Percentiles rank a stretch among this genome's conserved stretches.
These are phyloP conservation scores for Liquidambar formosana DNA, from an alignment of 164 flowering plant genomes.

Conservation along the genomic window DNA sequence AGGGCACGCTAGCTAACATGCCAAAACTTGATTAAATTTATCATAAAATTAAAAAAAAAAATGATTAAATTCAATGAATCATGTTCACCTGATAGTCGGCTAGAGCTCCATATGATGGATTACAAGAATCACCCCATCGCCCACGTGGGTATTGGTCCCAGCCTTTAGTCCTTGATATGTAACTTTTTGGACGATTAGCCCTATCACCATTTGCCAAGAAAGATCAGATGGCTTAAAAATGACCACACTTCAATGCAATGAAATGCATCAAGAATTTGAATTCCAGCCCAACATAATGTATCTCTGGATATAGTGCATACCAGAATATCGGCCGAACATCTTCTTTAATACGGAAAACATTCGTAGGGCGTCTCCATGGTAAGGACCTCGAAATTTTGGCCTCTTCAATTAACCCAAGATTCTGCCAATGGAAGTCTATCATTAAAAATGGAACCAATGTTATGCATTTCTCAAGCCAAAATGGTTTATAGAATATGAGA, in stretches of 20 bases:
- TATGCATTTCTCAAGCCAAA: constrained; percentile 5
- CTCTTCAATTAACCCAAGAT: constrained; percentile 92
- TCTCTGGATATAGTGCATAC: constrained; percentile 36
- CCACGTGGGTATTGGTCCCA: constrained; percentile 97
- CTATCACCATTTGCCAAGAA: constrained; percentile 35
- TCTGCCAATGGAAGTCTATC: constrained; percentile 43
- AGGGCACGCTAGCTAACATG: no score
- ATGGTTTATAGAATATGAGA: constrained; percentile 2
- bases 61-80: not conserved
- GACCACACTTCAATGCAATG: not conserved
- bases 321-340: constrained; percentile 97
- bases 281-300: not conserved
- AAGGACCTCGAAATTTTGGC: constrained; percentile 74
- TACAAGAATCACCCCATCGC: constrained; percentile 86
- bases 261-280: not conserved
- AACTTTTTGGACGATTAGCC: constrained; percentile 98
- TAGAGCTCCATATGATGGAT: constrained; percentile 87
- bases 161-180: constrained; percentile 72
- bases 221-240: not conserved
- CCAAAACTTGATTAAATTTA: no score
- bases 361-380: constrained; percentile 93
- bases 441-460: constrained; percentile 4
- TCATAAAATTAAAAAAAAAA: not conserved
- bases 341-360: constrained; percentile 79
- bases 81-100: constrained; percentile 73